Evolutionary conservation across 2,329 filamentous ascomycete genomes (phyloP), one percentile per base, ranked within the genome.

Genomic region (Aspergillus caelatus): DNA sequence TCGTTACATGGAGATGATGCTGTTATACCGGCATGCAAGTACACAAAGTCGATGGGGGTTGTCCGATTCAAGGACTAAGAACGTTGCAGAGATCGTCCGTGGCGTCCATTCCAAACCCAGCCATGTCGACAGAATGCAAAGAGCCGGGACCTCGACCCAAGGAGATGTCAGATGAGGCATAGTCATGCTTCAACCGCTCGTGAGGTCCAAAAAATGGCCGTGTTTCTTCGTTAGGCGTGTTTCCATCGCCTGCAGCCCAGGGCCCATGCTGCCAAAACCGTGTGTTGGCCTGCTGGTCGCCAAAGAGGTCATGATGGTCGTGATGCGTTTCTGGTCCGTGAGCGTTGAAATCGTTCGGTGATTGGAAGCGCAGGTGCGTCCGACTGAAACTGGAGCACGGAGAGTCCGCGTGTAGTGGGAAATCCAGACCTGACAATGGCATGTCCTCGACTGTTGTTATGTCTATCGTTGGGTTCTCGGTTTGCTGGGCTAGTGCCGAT

Each of bases 101-200:
- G 26, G 62, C 71, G 68, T 81, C 79, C 36, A 79, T 74, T 32
- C 78, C 78, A 59, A 81, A 81, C 16, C 77, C 79, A 62, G 78
- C 78, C 78, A 81, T 81, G 60, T 81, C 79, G 64, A 80, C 78
- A 12, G 78, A 80, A 65, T 81, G 78, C 58, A 81, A 68, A 8
- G 79, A 81, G 6, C 78, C 78, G 5, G 79, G 79, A 0, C 78
- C 78, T 50, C 77, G 76, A 36, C 78, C 78, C 21, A 80, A 65
- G 32, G 79, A 80, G 57, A 81, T 78, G 61, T 80, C 78, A 26
- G 79, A 80, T 12, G 78, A 79, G 34, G 77, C 78, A 70, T 80
- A 80, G 66, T 80, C 78, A 63, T 80, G 75, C 67, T 79, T 78
- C 28, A 80, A 71, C 57, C 78, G 78, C 62, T 79, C 75, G 60